Conservation (phyloP, 1,284 basidiomycete genomes). For the Cystobasidium sp. region DNA sequence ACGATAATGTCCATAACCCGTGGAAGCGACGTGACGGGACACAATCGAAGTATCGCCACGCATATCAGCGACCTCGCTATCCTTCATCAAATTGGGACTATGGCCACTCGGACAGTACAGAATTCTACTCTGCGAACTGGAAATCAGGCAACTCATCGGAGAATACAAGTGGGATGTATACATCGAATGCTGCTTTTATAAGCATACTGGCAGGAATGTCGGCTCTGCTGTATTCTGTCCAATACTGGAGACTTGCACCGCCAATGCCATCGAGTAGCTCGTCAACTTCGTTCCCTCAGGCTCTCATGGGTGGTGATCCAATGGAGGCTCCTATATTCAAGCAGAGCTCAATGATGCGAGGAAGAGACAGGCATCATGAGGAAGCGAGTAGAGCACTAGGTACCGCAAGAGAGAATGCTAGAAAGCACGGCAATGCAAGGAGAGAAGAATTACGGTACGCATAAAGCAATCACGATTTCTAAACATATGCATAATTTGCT, state of each 20-base stretch:
- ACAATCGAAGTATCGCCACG: conserved; percentile 16
- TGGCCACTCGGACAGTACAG: conserved; percentile 38
- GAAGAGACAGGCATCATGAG: conserved; percentile 37
- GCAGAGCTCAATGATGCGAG: conserved; percentile 35
- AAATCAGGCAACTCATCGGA: conserved; percentile 3
- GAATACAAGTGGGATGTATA: conserved; percentile 32
- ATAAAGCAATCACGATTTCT: too few species aligned
- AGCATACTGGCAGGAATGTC: conserved; percentile 33
- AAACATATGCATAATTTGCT: too few species aligned
- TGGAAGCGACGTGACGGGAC: conserved; percentile 30
- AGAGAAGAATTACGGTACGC: conserved; percentile 20
- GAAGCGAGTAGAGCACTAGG: conserved; percentile 40
- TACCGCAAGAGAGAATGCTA: conserved; percentile 30
- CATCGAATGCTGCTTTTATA: conserved; percentile 36
- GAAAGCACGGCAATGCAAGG: conserved; percentile 26
- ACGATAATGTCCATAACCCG: conserved; percentile 39
- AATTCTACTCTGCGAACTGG: conserved; percentile 38
- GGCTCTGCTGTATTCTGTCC: conserved; percentile 31
- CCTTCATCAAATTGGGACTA: conserved; percentile 41
- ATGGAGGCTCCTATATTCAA: conserved; percentile 39
- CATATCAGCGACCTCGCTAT: conserved; percentile 29
- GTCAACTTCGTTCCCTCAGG: conserved; percentile 3
- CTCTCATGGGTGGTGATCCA: conserved; percentile 33
- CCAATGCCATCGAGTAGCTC: conserved; percentile 14
- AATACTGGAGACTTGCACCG: conserved; percentile 34